These are phyloP conservation scores for Trichoderma lentiforme DNA, from an alignment of 2,329 filamentous ascomycete species.

Conservation along the genomic window DNA sequence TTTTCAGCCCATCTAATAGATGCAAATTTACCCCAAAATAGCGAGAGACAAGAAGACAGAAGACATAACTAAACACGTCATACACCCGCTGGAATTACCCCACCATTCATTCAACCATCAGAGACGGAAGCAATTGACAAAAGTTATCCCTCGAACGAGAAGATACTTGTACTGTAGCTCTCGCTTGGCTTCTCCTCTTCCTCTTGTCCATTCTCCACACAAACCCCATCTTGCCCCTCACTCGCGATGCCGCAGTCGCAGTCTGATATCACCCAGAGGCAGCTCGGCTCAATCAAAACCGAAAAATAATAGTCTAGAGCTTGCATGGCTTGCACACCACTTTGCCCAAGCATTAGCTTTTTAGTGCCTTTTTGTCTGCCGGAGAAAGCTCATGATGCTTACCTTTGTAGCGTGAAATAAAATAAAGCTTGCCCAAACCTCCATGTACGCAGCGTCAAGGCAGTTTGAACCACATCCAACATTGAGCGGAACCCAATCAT, in stretches of 20 bases:
- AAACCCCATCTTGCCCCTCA: constrained; percentile 15
- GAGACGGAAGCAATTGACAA: not conserved
- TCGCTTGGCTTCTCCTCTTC: not conserved
- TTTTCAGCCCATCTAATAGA: not conserved
- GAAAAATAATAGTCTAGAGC: not conserved
- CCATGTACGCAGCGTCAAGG: not conserved
- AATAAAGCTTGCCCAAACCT: not conserved
- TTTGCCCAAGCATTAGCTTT: not conserved
- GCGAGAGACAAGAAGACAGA: not conserved
- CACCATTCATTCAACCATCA: not conserved
- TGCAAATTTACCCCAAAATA: not conserved
- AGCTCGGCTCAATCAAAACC: constrained; percentile 12
- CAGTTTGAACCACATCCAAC: not conserved
- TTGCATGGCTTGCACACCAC: not conserved
- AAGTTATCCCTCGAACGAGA: not conserved
- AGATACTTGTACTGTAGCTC: not conserved
- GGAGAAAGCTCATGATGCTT: not conserved
- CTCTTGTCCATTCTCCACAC: constrained; percentile 1
- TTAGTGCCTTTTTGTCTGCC: not conserved
- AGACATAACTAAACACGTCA: not conserved
- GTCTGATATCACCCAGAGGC: constrained; percentile 12
- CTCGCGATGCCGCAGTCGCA: not conserved
- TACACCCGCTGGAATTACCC: not conserved
- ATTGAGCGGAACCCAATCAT: not conserved
- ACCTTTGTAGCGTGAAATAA: not conserved